Evolutionary conservation across 169 alveolate genomes (phyloP).

Genomic region (Plasmodium knowlesi): DNA sequence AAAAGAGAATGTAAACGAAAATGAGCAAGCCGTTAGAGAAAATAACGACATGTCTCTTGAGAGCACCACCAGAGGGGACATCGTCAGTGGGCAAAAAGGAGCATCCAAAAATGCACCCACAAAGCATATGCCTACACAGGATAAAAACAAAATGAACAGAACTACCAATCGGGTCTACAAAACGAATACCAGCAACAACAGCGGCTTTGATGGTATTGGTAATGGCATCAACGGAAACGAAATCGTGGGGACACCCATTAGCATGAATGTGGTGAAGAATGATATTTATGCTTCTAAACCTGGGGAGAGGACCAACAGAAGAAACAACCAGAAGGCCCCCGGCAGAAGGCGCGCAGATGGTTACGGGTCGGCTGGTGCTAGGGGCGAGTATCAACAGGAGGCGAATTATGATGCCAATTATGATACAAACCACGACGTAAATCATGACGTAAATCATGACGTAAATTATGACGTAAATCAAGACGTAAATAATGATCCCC

Average conservation of each 20-base stretch:
- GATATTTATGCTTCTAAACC: not conserved
- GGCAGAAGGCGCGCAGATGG: not conserved
- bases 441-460: too few relatives aligned
- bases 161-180: not conserved
- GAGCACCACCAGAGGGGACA: not conserved
- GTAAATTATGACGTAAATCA: not conserved
- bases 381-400: constrained; percentile 11
- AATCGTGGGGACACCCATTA: not conserved
- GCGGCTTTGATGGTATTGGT: not conserved
- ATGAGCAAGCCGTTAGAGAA: not conserved
- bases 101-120: not conserved
- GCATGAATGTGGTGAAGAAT: not conserved
- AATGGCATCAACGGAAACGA: not conserved
- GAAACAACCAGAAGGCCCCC: not conserved
- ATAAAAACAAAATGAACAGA: not conserved
- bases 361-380: not conserved
- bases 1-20: constrained; percentile 1
- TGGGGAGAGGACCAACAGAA: not conserved
- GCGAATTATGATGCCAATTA: not conserved
- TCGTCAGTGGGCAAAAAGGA: not conserved
- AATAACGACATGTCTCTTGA: constrained; percentile 8
- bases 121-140: not conserved
- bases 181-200: not conserved
- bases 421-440: not conserved
- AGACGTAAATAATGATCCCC: not conserved